phyloP scores from a whole-genome alignment of 2,329 filamentous ascomycete genomes.

The Magnaporthales sp. region DNA sequence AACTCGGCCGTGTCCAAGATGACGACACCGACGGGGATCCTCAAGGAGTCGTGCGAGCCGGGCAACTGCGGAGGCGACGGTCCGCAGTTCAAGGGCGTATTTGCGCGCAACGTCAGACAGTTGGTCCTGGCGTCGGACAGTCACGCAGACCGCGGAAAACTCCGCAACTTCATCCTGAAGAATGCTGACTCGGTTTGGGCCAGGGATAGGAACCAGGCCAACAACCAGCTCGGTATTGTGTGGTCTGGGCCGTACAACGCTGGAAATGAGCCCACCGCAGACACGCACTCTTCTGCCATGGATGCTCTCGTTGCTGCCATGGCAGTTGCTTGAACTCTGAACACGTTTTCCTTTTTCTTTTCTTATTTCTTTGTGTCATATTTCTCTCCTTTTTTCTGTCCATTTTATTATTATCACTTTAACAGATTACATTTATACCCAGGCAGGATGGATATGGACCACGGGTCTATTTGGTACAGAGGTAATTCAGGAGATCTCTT shows the following conservation, averaged over 20 bases:
- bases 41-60: slow-evolving; percentile 47
- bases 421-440: background rate
- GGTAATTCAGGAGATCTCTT: background rate
- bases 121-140: slow-evolving; percentile 28
- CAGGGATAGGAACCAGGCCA: slow-evolving; percentile 37
- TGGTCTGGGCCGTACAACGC: slow-evolving; percentile 49
- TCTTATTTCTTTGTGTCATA: background rate
- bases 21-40: slow-evolving; percentile 31
- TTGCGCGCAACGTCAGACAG: slow-evolving; percentile 52
- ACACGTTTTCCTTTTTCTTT: background rate
- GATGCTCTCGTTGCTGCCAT: slow-evolving; percentile 58
- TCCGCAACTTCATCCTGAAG: slow-evolving; percentile 43
- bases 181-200: slow-evolving; percentile 61
- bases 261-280: slow-evolving; percentile 38
- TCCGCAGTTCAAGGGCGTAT: slow-evolving; percentile 63
- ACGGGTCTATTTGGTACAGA: background rate
- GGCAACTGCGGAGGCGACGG: slow-evolving; percentile 37
- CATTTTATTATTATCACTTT: background rate
- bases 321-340: slow-evolving; percentile 22
- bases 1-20: slow-evolving; percentile 38
- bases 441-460: background rate
- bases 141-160: slow-evolving; percentile 21
- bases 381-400: background rate
- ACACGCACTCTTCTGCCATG: slow-evolving; percentile 56
- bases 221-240: slow-evolving; percentile 47